phyloP scores from a whole-genome alignment of 169 alveolate genomes.

The Hepatocystis sp. region DNA sequence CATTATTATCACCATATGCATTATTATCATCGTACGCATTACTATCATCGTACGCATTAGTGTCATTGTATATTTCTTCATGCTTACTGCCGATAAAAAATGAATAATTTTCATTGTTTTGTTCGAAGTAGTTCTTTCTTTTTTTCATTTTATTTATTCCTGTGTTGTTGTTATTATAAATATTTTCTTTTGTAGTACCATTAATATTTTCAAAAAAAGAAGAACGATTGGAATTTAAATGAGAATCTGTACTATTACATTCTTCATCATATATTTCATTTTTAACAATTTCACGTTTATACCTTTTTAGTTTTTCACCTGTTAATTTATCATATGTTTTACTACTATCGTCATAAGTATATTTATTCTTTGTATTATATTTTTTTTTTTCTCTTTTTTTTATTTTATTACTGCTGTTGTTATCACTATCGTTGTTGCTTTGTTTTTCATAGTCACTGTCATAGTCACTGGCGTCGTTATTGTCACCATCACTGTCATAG shows the following conservation, averaged over 20 bases:
- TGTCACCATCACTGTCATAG: neutral
- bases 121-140: neutral
- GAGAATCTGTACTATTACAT: neutral
- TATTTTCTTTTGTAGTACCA: neutral
- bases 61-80: neutral
- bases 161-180: neutral
- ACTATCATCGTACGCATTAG: neutral
- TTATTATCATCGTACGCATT: neutral
- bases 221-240: no score
- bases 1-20: no score
- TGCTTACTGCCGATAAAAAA: neutral
- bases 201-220: neutral
- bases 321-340: no score
- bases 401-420: neutral
- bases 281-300: no score
- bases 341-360: constrained; percentile 1
- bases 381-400: constrained; percentile 15
- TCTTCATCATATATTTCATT: no score
- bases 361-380: neutral
- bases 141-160: neutral
- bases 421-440: neutral
- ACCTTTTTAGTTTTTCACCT: no score
- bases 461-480: neutral
- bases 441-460: neutral
- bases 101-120: neutral